Evolutionary conservation across 352 stramenopile species (phyloP).

Genomic region (Pythium rishiriense): DNA sequence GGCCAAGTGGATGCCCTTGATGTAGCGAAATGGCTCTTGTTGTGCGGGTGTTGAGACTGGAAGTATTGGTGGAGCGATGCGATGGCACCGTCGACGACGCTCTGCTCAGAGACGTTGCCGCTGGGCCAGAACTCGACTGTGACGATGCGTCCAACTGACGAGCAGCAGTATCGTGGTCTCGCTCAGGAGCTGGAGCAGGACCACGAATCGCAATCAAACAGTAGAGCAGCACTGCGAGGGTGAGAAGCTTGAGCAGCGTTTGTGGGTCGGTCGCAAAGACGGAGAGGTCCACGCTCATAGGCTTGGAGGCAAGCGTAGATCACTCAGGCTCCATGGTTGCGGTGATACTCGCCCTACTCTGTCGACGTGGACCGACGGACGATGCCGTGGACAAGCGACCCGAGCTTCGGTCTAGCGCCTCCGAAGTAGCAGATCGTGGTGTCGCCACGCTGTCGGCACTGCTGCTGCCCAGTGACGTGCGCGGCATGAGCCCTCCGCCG

Average conservation of each 20-base stretch:
- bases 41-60: background rate
- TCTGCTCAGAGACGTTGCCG: slow-evolving; percentile 12
- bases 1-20: too few relatives aligned
- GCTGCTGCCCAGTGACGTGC: background rate
- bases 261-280: background rate
- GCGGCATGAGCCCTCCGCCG: background rate
- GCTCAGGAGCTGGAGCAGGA: slow-evolving; percentile 14
- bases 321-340: too few relatives aligned
- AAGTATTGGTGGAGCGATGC: slow-evolving; percentile 14
- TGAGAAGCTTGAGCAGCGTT: slow-evolving; percentile 15
- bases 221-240: slow-evolving; percentile 22
- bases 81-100: slow-evolving; percentile 7
- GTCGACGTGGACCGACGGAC: background rate
- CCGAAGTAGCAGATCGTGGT: background rate
- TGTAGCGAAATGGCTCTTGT: too few relatives aligned
- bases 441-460: too few relatives aligned
- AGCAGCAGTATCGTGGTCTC: slow-evolving; percentile 16
- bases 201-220: slow-evolving; percentile 21
- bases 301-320: too few relatives aligned
- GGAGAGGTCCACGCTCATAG: background rate
- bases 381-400: background rate
- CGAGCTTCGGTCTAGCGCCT: background rate
- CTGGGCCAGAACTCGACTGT: background rate
- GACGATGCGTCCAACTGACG: slow-evolving; percentile 3
- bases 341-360: background rate